Conservation (phyloP, 495 filamentous ascomycete species). For the Aspergillus bertholletiae region DNA sequence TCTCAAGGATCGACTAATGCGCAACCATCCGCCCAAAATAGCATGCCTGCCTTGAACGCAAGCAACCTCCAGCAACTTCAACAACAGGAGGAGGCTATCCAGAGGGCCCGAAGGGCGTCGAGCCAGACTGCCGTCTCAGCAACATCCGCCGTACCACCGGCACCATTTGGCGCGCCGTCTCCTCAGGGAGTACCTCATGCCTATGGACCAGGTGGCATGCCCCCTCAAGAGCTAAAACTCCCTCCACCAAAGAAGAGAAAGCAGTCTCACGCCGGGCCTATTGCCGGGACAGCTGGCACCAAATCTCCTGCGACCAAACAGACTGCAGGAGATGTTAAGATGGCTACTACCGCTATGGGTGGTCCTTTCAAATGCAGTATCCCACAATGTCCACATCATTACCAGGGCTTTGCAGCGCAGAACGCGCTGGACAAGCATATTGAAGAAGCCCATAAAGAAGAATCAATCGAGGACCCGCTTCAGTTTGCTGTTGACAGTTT, state of each 20-base stretch:
- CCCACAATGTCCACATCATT: conserved; percentile 41
- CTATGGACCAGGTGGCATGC: conserved; percentile 44
- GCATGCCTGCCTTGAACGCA: conserved; percentile 55
- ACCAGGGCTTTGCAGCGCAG: conserved; percentile 43
- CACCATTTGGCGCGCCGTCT: conserved; percentile 65
- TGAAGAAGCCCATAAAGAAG: conserved; percentile 44
- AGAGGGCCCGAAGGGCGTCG: conserved; percentile 45
- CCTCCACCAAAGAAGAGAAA: conserved; percentile 61
- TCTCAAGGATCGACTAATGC: conserved; percentile 22
- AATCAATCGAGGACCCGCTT: conserved; percentile 44
- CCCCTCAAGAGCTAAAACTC: conserved; percentile 55
- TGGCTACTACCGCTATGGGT: conserved; percentile 23
- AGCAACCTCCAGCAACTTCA: conserved; percentile 60
- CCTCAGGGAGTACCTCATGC: conserved; percentile 64
- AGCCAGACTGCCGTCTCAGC: conserved; percentile 56
- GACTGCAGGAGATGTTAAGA: conserved; percentile 30
- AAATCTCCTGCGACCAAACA: conserved; percentile 32
- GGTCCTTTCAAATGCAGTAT: conserved; percentile 42
- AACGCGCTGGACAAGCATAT: conserved; percentile 46
- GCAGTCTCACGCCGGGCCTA: conserved; percentile 38
- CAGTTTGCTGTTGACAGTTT: conserved; percentile 46
- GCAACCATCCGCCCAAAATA: conserved; percentile 24
- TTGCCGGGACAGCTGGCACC: conserved; percentile 23
- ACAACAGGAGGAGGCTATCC: conserved; percentile 44
- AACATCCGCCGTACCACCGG: conserved; percentile 63